Evolutionary conservation across 2,329 filamentous ascomycete genomes (phyloP), one percentile per base, ranked within the genome.

Genomic region (Chaetomium olivaceum): DNA sequence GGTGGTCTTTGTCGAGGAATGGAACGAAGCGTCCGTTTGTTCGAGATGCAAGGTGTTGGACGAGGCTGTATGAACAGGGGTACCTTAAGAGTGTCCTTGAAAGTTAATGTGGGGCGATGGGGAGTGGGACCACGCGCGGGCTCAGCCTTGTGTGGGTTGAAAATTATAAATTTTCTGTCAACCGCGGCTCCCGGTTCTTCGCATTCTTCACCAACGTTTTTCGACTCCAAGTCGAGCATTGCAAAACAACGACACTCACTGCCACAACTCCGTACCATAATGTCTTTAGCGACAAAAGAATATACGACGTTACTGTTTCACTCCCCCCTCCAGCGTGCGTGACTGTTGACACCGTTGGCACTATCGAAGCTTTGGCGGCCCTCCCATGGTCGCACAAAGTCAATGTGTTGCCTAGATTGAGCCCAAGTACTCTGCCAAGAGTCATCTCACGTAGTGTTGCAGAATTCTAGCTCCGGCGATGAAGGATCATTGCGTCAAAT

Each of bases 361-460:
- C 91, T 91, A 91, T 95, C 91, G 91, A 95, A 95, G 91, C 91
- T 93, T 92, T 91, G 81, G 83, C 83, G 89, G 84, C 79, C 81
- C 69, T 82, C 77, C 78, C 85, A 86, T 92, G 89, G 87, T 89
- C 88, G 86, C 39, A 82, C 76, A 91, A 84, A 92, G 91, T 94
- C 91, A 94, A 93, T 88, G 88, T 87, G 90, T 80, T 86, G 91
- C 91, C 91, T 87, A 94, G 82, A 94, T 76, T 76, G 84, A 90
- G 81, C 85, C 84, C 80, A 88, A 88, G 83, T 84, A 90, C 88
- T 87, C 89, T 91, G 89, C 90, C 90, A 92, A 92, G 89, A 87
- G 88, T 89, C 83, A 88, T 91, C 84, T 91, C 92, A 90, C 88
- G 87, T 92, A 90, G 91, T 94, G 91, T 93, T 94, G 91, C 91